Evolutionary conservation across 805 yeast genomes (phyloP), one percentile per base, ranked within the genome.

Genomic region (Candida ortonii): DNA sequence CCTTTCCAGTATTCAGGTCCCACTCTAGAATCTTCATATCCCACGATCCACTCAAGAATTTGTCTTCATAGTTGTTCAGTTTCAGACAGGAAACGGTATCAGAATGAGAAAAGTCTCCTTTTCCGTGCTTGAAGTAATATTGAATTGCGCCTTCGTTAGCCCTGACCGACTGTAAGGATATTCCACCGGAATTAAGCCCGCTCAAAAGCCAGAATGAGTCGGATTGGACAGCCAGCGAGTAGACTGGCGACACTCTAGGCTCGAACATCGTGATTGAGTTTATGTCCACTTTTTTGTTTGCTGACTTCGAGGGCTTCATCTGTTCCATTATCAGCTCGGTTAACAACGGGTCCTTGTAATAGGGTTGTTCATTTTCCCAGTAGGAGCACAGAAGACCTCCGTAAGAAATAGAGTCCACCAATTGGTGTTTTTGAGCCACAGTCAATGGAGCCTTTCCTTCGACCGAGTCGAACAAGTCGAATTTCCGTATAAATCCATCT

Each of bases 311-410:
- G 16, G 19, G 23, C 13, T 41, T 43, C 23, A 29, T 24, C 21
- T 49, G 51, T 16, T 50, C 55, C 14, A 42, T 25, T 3, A 35
- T 38, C n/a, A 53, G 25, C 16, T 43, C 47, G 2, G 43, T 34
- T 30, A 52, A 22, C 47, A 59, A 53, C 39, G 67, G 67, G 38
- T 69, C 53, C 42, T 65, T 65, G 20, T 68, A 61, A 37, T 76
- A 65, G 0, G 97, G 97, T 50, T 88, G 85, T 62, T 93, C 97
- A 59, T 93, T 93, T 53, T 90, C 97, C 96, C 97, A 93, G 63
- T 87, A 90, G 0, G 93, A 81, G 11, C 72, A 55, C 5, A 89
- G 62, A 5, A 86, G 80, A 6, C 97, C 98, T 0, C 88, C 93
- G 52, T 83, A 81, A 7, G 83, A 73, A 20, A 93, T 76, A 1